phyloP scores from a whole-genome alignment of 2,329 filamentous ascomycete genomes.

The Zarea fungicola region DNA sequence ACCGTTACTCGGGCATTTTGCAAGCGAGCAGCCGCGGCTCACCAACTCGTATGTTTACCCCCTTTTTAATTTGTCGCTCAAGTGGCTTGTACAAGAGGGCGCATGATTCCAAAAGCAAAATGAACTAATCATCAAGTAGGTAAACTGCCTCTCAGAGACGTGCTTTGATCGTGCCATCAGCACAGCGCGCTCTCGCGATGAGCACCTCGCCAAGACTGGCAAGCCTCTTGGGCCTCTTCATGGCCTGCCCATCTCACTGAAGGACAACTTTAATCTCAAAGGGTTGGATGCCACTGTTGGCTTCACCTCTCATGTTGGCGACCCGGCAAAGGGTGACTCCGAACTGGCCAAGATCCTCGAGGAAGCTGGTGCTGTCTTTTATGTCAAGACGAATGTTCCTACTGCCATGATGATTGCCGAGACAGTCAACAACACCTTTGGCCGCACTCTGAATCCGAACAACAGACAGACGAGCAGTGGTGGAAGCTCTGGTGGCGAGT shows the following conservation, averaged over 20 bases:
- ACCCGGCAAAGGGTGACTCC: conserved; percentile 45
- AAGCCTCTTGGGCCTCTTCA: conserved; percentile 57
- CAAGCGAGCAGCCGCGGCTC: conserved; percentile 49
- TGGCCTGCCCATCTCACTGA: conserved; percentile 59
- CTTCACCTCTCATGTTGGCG: conserved; percentile 55
- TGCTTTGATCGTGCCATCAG: conserved; percentile 49
- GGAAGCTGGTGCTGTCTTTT: conserved; percentile 47
- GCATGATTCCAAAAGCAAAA: too few relatives aligned
- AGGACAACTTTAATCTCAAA: conserved; percentile 63
- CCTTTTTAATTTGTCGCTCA: too few relatives aligned
- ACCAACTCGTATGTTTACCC: conserved; percentile 47
- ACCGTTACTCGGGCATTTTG: conserved; percentile 46
- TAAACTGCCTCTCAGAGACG: conserved; percentile 48
- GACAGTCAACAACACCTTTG: conserved; percentile 60
- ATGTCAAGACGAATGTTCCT: conserved; percentile 53
- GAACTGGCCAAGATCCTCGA: conserved; percentile 37
- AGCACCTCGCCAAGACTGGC: conserved; percentile 41
- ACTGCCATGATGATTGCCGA: conserved; percentile 67
- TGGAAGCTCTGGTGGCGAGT: conserved; percentile 63
- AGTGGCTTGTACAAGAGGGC: too few relatives aligned
- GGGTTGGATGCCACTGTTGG: conserved; percentile 59
- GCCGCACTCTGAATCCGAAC: conserved; percentile 56
- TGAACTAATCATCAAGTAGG: too few relatives aligned
- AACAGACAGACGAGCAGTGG: conserved; percentile 57
- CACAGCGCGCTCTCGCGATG: conserved; percentile 44